These are phyloP conservation scores for Rutstroemia sp. DNA, from an alignment of 2,329 filamentous ascomycete genomes.

Conservation along the genomic window DNA sequence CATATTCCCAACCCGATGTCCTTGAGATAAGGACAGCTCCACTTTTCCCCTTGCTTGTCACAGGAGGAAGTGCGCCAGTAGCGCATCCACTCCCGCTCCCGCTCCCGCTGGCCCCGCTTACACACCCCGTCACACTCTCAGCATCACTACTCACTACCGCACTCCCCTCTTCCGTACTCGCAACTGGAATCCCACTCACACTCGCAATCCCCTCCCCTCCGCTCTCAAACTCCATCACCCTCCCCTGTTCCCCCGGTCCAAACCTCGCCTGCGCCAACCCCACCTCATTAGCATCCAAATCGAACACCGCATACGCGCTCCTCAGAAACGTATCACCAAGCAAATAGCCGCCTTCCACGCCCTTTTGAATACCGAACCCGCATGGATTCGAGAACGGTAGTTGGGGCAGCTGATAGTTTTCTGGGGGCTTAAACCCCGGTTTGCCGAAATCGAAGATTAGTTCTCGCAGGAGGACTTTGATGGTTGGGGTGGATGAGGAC, in stretches of 20 bases:
- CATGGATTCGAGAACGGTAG: conserved; percentile 32
- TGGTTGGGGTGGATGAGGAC: conserved; percentile 32
- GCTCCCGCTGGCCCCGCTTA: background rate
- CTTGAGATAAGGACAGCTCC: background rate
- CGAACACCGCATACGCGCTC: conserved; percentile 47
- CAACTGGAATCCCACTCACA: conserved; percentile 14
- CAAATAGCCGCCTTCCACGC: conserved; percentile 11
- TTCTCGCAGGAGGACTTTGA: conserved; percentile 39
- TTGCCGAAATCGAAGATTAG: conserved; percentile 31
- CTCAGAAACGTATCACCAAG: conserved; percentile 47
- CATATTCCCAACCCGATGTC: background rate
- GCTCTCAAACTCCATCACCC: conserved; percentile 18
- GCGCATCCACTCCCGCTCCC: background rate
- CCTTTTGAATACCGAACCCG: conserved; percentile 43
- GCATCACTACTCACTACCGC: background rate
- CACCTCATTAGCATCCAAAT: conserved; percentile 41
- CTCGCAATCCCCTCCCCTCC: conserved; percentile 15
- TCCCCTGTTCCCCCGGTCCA: conserved; percentile 20
- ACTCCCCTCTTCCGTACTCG: background rate
- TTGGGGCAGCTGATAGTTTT: conserved; percentile 2
- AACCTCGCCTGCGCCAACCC: conserved; percentile 41
- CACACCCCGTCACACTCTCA: background rate
- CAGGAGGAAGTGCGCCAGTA: background rate
- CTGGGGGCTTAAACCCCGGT: conserved; percentile 4
- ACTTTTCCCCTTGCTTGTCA: background rate